A percentile compares a stretch with the other conserved stretches of the same genome.
These are phyloP conservation scores for Trypanosomatidae sp. DNA, from an alignment of 208 protist genomes.

Conservation along the genomic window DNA sequence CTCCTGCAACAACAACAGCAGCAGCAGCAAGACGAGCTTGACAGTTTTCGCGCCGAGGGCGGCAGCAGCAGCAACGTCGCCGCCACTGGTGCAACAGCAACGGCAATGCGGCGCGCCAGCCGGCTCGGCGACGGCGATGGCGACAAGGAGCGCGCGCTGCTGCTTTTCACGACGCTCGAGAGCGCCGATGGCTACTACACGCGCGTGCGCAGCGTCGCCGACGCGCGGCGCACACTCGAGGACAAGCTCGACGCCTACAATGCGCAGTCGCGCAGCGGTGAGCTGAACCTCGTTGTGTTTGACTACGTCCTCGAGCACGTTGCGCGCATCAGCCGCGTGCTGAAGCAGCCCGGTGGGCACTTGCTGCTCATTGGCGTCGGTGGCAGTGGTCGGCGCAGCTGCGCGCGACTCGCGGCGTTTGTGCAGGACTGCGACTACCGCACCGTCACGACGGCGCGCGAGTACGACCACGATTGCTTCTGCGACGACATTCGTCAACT, in stretches of 20 bases:
- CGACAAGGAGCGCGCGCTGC: constrained; percentile 3
- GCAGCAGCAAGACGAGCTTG: no score
- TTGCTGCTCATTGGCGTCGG: constrained; percentile 94
- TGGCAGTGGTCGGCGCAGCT: constrained; percentile 91
- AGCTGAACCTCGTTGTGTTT: constrained; percentile 93
- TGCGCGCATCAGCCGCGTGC: constrained; percentile 89
- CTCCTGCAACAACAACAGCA: no score
- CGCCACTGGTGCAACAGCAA: no score
- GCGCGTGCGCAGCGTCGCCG: constrained; percentile 59
- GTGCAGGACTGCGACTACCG: constrained; percentile 90
- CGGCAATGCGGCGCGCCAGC: no score
- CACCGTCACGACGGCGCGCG: constrained; percentile 89
- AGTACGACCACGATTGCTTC: constrained; percentile 92
- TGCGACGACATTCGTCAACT: constrained; percentile 93
- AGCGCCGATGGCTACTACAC: constrained; percentile 86
- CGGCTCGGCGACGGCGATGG: no score
- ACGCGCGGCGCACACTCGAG: constrained; percentile 70
- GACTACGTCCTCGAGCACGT: constrained; percentile 95
- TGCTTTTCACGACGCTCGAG: constrained; percentile 74
- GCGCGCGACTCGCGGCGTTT: constrained; percentile 88
- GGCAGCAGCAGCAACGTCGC: constrained; percentile 14
- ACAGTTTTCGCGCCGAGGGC: no score
- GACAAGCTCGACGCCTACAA: constrained; percentile 87
- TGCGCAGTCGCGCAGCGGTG: constrained; percentile 29
- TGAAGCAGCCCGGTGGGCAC: constrained; percentile 92